These are phyloP conservation scores for Hebeloma cylindrosporum DNA, from an alignment of 768 basidiomycete species.

Conservation along the genomic window DNA sequence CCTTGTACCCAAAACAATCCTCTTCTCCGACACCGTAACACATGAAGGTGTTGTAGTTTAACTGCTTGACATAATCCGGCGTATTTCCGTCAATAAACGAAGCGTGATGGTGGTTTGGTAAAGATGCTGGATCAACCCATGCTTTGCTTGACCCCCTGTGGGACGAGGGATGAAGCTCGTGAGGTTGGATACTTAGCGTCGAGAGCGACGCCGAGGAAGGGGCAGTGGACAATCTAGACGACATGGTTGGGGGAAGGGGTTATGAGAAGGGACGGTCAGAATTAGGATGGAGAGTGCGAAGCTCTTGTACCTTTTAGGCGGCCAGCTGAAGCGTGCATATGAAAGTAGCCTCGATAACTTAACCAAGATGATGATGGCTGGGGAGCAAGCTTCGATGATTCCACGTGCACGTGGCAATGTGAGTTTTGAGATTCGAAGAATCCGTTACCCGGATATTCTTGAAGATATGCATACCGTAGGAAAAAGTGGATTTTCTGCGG, in stretches of 20 bases:
- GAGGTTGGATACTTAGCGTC: constrained; percentile 23
- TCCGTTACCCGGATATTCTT: constrained; percentile 24
- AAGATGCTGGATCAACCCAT: constrained; percentile 66
- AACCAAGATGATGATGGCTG: constrained; percentile 25
- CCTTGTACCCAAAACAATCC: constrained; percentile 59
- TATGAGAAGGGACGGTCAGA: constrained; percentile 13
- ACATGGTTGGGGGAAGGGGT: constrained; percentile 23
- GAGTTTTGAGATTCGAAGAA: constrained; percentile 25
- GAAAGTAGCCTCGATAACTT: constrained; percentile 27
- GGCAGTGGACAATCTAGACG: constrained; percentile 33
- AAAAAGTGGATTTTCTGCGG: constrained; percentile 39
- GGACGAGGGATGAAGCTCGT: constrained; percentile 21
- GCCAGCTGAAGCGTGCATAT: constrained; percentile 20
- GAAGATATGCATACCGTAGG: constrained; percentile 27
- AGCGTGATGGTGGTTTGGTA: constrained; percentile 59
- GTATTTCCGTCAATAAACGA: constrained; percentile 64
- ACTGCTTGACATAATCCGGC: constrained; percentile 60
- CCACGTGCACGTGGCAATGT: constrained; percentile 29
- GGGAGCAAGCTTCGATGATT: constrained; percentile 19
- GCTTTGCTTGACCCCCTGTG: constrained; percentile 31
- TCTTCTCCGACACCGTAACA: constrained; percentile 69
- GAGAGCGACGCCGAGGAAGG: constrained; percentile 27
- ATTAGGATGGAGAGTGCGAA: constrained; percentile 8
- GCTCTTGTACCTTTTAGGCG: constrained; percentile 18
- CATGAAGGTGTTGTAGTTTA: constrained; percentile 65